Evolutionary conservation across 1,284 basidiomycete species (phyloP).

Genomic region (Cystobasidium slooffiae): DNA sequence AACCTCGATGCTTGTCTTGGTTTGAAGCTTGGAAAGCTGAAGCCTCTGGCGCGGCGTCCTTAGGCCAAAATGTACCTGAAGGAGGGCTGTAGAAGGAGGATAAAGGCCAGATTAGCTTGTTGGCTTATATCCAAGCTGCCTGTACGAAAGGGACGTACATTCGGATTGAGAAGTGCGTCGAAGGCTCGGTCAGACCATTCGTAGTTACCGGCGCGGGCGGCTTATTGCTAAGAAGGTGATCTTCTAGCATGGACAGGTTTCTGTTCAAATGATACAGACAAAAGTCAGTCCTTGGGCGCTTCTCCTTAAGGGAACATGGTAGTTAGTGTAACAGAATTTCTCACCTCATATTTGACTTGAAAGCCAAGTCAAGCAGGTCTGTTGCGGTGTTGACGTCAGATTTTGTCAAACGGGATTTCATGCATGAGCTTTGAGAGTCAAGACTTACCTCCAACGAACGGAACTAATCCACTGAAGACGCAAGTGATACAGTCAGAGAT

Average conservation of each 20-base stretch:
- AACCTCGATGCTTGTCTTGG: background rate
- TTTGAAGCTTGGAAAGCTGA: conserved; percentile 18
- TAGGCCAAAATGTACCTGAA: conserved; percentile 40
- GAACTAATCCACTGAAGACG: conserved; percentile 24
- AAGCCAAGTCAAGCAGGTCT: conserved; percentile 39
- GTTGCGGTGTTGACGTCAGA: background rate
- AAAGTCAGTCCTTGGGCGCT: background rate
- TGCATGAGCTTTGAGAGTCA: background rate
- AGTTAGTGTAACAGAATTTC: background rate
- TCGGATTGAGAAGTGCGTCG: conserved; percentile 33
- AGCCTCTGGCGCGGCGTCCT: conserved; percentile 18
- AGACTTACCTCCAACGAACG: conserved; percentile 35
- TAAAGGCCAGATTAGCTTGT: background rate
- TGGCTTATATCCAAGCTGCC: background rate
- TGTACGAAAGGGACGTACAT: conserved; percentile 18
- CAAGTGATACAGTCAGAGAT: background rate
- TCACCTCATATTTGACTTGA: conserved; percentile 40
- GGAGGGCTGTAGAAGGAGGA: conserved; percentile 19
- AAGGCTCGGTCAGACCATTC: conserved; percentile 29
- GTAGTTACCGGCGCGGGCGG: conserved; percentile 16
- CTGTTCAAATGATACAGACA: background rate
- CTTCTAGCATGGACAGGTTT: conserved; percentile 36
- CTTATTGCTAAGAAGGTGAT: conserved; percentile 38
- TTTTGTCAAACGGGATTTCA: background rate
- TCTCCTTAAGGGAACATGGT: too few relatives aligned